Evolutionary conservation across 768 basidiomycete species (phyloP), one percentile per base, ranked within the genome.

Genomic region (Tephrocybe sp.): DNA sequence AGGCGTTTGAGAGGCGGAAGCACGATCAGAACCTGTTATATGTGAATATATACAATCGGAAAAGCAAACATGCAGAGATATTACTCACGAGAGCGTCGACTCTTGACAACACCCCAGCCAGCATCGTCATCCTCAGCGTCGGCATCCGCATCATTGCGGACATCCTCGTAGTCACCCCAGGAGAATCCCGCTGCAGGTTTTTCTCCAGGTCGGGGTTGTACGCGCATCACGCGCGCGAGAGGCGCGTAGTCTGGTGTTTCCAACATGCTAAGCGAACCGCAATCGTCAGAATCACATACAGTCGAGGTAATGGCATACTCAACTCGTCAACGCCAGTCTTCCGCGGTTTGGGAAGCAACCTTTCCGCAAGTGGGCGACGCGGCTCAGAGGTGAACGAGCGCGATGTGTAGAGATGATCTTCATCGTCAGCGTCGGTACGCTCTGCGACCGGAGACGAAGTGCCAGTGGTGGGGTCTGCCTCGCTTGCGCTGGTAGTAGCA

Each of bases 131-230:
- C 82, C 39, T 83, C 83, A 43, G 76, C 76, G n/a, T 72, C 75
- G 10, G 68, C 75, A 34, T 67, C 63, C 31, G 56, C 68, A 14
- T 61, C 61, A 45, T 78, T 65, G 12, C 61, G 74, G 17, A 80
- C 80, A 45, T 89, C 85, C 50, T 89, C 89, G 60, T 89, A 89
- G 69, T 90, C 87, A 0, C 69, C 83, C 88, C 85, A 88, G 0
- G 85, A 80, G 63, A 85, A 86, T 0, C 87, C 87, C 5, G 72
- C 65, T 7, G 79, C 82, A 13, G 86, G 84, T 36, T 73, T 71
- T 48, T 85, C 82, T 49, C 75, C 74, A n/a, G 80, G 66, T 9
- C 60, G 67, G 13, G 85, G 82, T 55, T 75, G 75, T 4, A 89
- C 76, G 19, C 86, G 87, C 72, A 87, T 80, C 51, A 89, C 85